Conservation (phyloP, 495 filamentous ascomycete species). For the Friedmanniomyces simplex region DNA sequence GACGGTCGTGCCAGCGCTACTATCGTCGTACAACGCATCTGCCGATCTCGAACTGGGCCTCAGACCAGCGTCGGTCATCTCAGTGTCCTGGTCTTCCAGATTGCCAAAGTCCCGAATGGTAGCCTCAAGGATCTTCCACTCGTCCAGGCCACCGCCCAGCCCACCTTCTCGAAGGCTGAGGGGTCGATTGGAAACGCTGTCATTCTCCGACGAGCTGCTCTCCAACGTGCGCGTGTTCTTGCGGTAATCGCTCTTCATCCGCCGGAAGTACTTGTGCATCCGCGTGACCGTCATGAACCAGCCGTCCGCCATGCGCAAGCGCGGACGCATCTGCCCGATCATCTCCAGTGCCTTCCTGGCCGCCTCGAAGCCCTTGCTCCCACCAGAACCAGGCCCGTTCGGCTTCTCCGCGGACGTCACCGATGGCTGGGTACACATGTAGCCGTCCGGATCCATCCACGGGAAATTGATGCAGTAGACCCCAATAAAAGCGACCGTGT, state of each 20-base stretch:
- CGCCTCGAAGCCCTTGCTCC: slow-evolving; percentile 33
- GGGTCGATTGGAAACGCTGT: slow-evolving; percentile 29
- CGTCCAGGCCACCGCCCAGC: slow-evolving; percentile 55
- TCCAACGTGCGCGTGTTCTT: slow-evolving; percentile 21
- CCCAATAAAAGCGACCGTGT: slow-evolving; percentile 62
- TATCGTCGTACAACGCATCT: slow-evolving; percentile 18
- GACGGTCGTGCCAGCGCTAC: slow-evolving; percentile 16
- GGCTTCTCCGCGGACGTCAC: slow-evolving; percentile 19
- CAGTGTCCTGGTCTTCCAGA: slow-evolving; percentile 36
- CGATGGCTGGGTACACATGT: slow-evolving; percentile 36
- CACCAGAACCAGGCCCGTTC: slow-evolving; percentile 18
- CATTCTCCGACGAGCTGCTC: slow-evolving; percentile 11
- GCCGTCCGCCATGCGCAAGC: slow-evolving; percentile 59
- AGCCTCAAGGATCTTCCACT: slow-evolving; percentile 55
- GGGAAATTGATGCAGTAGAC: slow-evolving; percentile 67
- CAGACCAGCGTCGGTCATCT: slow-evolving; percentile 23
- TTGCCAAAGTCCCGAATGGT: slow-evolving; percentile 47
- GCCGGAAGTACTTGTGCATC: slow-evolving; percentile 43
- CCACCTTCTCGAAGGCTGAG: slow-evolving; percentile 43
- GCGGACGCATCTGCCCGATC: slow-evolving; percentile 51
- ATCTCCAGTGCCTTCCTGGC: slow-evolving; percentile 44
- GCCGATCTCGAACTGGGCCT: background rate
- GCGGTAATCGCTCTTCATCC: slow-evolving; percentile 20
- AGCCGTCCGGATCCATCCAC: slow-evolving; percentile 61
- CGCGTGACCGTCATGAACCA: slow-evolving; percentile 59